phyloP scores from a whole-genome alignment of 495 filamentous ascomycete genomes.

The Penicillium nucicola region DNA sequence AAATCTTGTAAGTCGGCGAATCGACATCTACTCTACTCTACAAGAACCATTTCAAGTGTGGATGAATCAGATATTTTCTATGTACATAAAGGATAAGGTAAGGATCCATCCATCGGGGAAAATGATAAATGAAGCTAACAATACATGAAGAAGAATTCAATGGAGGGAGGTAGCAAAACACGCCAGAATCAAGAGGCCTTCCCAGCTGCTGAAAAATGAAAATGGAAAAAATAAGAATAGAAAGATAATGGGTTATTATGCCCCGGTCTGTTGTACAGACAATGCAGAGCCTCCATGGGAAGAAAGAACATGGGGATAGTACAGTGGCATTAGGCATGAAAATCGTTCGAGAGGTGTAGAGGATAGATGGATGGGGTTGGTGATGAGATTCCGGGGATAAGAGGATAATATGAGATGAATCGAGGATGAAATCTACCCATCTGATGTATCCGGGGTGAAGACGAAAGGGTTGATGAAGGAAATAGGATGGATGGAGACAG shows the following conservation, averaged over 20 bases:
- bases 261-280: slow-evolving; percentile 5
- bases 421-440: background rate
- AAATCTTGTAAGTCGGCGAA: too few relatives aligned
- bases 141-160: slow-evolving; percentile 22
- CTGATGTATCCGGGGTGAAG: too few relatives aligned
- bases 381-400: too few relatives aligned
- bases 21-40: background rate
- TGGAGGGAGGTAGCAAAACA: background rate
- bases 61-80: slow-evolving; percentile 10
- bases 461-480: background rate
- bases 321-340: slow-evolving; percentile 11
- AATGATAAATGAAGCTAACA: slow-evolving; percentile 20
- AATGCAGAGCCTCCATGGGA: slow-evolving; percentile 4
- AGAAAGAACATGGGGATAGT: slow-evolving; percentile 1
- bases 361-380: background rate
- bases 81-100: slow-evolving; percentile 22
- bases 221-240: background rate
- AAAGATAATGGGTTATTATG: background rate
- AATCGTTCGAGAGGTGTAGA: background rate
- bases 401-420: background rate
- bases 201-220: slow-evolving; percentile 2
- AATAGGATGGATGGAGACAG: background rate
- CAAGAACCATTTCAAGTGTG: background rate
- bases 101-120: slow-evolving; percentile 7
- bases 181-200: background rate